These are phyloP conservation scores for Tetrapisispora taiwanensis DNA, from an alignment of 805 yeast genomes.

Conservation along the genomic window DNA sequence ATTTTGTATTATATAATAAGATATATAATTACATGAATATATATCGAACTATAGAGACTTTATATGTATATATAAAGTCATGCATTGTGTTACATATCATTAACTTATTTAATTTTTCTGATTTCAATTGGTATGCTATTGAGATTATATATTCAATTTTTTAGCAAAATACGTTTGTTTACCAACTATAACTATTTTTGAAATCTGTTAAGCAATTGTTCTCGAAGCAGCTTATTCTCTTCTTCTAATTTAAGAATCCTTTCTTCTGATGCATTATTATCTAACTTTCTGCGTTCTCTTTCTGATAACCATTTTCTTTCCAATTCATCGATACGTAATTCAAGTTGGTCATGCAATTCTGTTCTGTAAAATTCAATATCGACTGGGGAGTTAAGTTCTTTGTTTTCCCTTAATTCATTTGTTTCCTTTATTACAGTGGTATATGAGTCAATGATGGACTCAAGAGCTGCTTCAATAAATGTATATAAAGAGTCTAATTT, in stretches of 20 bases:
- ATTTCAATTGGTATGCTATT: no score
- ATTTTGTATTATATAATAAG: neutral
- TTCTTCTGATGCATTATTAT: conserved; percentile 43
- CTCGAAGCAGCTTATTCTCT: conserved; percentile 39
- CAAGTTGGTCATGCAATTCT: conserved; percentile 29
- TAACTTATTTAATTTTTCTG: neutral
- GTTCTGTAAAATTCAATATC: conserved; percentile 3
- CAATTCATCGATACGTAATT: conserved; percentile 49
- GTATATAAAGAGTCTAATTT: conserved; percentile 37
- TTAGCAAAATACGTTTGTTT: no score
- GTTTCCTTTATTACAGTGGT: conserved; percentile 16
- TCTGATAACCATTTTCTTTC: conserved; percentile 60
- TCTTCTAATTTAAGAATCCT: conserved; percentile 44
- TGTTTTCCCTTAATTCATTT: conserved; percentile 3
- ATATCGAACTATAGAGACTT: no score
- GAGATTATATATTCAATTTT: no score
- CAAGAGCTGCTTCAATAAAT: conserved; percentile 52
- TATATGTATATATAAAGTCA: neutral
- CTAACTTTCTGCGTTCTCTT: conserved; percentile 57
- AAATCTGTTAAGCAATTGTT: conserved; percentile 13
- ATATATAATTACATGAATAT: neutral
- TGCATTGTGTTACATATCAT: conserved; percentile 1
- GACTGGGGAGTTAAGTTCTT: conserved; percentile 3
- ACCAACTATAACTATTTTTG: no score
- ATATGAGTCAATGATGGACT: conserved; percentile 49